Percentiles rank a stretch among this genome's conserved stretches.
Evolutionary conservation across 441 rosid species (phyloP).

Genomic region (Eutrema salsugineum): DNA sequence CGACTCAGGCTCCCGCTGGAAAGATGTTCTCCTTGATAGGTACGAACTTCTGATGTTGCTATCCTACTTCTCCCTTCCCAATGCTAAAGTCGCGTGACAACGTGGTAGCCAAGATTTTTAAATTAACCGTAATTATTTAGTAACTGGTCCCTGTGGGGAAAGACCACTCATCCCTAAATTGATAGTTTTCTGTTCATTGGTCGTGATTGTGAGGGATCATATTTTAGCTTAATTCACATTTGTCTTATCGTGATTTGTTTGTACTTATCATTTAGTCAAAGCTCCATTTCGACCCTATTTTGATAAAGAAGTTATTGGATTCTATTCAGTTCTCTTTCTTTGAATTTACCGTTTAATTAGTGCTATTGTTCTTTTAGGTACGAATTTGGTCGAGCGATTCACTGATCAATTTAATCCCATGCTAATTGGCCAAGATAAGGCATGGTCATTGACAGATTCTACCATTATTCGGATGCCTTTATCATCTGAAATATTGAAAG

Average conservation of each 20-base stretch:
- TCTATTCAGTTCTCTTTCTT: constrained; percentile 2
- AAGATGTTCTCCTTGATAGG: constrained; percentile 94
- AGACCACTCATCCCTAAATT: not conserved
- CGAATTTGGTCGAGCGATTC: constrained; percentile 80
- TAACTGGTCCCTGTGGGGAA: not conserved
- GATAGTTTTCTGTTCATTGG: not conserved
- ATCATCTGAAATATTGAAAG: constrained; percentile 70
- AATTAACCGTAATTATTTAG: not conserved
- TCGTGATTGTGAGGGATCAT: not conserved
- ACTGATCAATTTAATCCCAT: constrained; percentile 87
- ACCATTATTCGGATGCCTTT: constrained; percentile 97
- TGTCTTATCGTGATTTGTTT: not conserved
- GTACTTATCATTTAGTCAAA: not conserved
- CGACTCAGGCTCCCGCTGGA: constrained; percentile 75
- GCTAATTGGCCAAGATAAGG: constrained; percentile 73
- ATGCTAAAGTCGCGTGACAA: not conserved
- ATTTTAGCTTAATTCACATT: not conserved
- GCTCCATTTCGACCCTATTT: not conserved
- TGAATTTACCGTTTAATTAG: not conserved
- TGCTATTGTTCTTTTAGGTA: constrained; percentile 50
- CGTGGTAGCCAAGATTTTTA: not conserved
- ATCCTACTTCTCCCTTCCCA: constrained; percentile 2
- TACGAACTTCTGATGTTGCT: constrained; percentile 29
- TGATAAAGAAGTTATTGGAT: constrained; percentile 16
- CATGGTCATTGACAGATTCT: constrained; percentile 71